Evolutionary conservation across 176 grass and related monocot species (phyloP).

Genomic region (Tillandsia leiboldiana): DNA sequence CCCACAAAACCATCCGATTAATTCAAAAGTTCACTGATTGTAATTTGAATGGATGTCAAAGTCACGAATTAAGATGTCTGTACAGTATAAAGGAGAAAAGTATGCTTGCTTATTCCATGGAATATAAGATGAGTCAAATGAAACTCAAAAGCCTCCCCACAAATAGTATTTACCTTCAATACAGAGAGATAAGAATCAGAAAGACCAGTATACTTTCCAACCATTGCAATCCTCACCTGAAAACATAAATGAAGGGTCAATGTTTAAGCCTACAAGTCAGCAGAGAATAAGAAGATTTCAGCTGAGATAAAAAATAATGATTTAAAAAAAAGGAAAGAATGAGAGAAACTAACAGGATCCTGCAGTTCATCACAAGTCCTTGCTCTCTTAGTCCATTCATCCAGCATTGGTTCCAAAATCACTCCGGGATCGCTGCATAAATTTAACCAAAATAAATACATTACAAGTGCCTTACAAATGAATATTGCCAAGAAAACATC

Average conservation of each 20-base stretch:
- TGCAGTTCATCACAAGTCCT: slow-evolving; percentile 63
- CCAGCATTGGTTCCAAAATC: slow-evolving; percentile 37
- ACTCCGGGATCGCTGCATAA: slow-evolving; percentile 34
- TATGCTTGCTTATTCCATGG: too few species aligned
- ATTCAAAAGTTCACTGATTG: too few species aligned
- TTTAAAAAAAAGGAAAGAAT: neutral
- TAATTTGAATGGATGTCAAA: too few species aligned
- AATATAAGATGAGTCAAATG: too few species aligned
- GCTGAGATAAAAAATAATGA: neutral
- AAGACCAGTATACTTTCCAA: slow-evolving; percentile 78
- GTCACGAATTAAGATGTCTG: too few species aligned
- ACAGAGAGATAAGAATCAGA: slow-evolving; percentile 89
- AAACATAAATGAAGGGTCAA: slow-evolving; percentile 19
- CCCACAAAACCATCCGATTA: too few species aligned
- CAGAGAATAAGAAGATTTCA: neutral
- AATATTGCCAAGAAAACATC: neutral
- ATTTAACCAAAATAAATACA: neutral
- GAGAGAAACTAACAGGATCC: slow-evolving; percentile 28
- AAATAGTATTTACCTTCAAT: slow-evolving; percentile 43
- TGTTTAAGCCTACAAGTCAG: slow-evolving; percentile 9
- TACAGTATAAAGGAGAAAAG: too few species aligned
- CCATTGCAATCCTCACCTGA: slow-evolving; percentile 82
- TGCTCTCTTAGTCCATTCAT: slow-evolving; percentile 66
- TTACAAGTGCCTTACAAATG: neutral
- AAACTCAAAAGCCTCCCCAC: too few species aligned